Conservation (phyloP, 768 basidiomycete species). For the Rhizopogon salebrosus region DNA sequence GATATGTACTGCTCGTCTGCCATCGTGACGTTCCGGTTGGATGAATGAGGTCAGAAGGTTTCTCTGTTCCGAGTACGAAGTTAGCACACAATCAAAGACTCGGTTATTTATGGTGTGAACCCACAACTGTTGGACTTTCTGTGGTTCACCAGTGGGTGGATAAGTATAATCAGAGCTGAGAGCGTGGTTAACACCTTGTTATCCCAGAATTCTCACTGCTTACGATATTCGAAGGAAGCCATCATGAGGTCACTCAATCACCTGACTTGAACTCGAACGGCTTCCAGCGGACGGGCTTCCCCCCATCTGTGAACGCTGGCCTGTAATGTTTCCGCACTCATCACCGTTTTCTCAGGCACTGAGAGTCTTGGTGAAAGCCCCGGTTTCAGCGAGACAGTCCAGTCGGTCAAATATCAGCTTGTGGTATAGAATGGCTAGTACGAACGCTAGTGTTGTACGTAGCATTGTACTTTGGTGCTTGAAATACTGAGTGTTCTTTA, state of each 20-base stretch:
- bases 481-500: conserved; percentile 18
- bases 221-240: background rate
- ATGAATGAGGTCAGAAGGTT: background rate
- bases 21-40: conserved; percentile 18
- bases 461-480: background rate
- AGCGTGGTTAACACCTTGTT: too few relatives aligned
- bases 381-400: background rate
- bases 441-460: conserved; percentile 31
- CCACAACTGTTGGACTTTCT: background rate
- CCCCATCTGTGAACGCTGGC: background rate
- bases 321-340: background rate
- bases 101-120: background rate
- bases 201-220: background rate
- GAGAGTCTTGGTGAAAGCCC: background rate
- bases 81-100: background rate
- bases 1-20: conserved; percentile 30
- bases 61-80: background rate
- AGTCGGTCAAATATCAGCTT: background rate
- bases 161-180: too few relatives aligned
- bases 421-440: conserved; percentile 52
- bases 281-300: background rate
- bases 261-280: background rate
- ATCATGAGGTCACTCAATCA: background rate
- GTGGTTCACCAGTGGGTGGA: too few relatives aligned
- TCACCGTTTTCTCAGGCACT: background rate